Evolutionary conservation across 73 alveolate genomes (phyloP).

Genomic region (Blepharisma stoltei): DNA sequence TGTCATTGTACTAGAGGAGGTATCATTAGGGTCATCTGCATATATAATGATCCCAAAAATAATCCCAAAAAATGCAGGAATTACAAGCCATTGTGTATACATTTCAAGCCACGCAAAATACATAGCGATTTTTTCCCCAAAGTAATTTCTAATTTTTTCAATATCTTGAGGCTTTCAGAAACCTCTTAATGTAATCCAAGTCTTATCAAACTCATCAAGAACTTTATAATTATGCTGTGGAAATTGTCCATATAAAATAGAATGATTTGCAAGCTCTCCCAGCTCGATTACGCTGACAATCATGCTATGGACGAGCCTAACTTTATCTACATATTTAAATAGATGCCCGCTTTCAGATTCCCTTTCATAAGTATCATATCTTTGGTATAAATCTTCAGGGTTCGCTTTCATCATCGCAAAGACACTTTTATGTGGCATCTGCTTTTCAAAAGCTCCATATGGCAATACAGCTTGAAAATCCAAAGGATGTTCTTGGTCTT

Average conservation of each 20-base stretch:
- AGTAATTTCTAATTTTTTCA: conserved; percentile 25
- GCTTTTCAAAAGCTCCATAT: conserved; percentile 22
- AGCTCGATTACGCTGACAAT: not conserved
- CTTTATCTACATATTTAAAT: not conserved
- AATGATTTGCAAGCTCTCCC: not conserved
- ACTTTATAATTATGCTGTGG: not conserved
- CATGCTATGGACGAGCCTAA: conserved; percentile 17
- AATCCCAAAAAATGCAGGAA: conserved; percentile 35
- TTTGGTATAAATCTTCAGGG: not conserved
- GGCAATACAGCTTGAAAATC: conserved; percentile 16
- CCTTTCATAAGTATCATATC: not conserved
- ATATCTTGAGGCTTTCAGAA: not conserved
- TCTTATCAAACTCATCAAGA: not conserved
- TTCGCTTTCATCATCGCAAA: not conserved
- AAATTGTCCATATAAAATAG: conserved; percentile 6
- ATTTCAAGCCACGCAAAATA: conserved; percentile 26
- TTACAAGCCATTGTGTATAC: conserved; percentile 25
- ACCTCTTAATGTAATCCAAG: not conserved
- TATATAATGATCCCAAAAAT: not conserved
- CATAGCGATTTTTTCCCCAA: conserved; percentile 31
- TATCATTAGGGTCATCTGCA: not conserved
- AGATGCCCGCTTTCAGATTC: not conserved
- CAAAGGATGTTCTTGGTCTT: not conserved
- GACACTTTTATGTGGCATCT: not conserved
- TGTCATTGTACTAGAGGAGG: not conserved